Evolutionary conservation across 148 eudicot genomes (phyloP).

Genomic region (Heliosperma pusillum): DNA sequence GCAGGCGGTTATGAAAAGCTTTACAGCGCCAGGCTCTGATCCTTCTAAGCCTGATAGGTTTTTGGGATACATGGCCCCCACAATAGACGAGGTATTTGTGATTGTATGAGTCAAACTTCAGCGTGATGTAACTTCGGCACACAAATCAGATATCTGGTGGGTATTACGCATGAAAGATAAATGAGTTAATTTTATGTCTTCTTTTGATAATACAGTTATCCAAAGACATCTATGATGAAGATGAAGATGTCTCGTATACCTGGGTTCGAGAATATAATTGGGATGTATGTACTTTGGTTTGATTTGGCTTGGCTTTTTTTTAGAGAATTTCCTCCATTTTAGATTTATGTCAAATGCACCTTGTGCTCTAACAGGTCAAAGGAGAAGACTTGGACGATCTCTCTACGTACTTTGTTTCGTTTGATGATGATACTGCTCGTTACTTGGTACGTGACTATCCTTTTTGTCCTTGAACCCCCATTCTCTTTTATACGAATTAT

Average conservation of each 20-base stretch:
- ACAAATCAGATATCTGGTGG: neutral
- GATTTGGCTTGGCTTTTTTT: neutral
- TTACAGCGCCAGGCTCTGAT: constrained; percentile 52
- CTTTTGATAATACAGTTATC: constrained; percentile 55
- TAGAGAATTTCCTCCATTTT: neutral
- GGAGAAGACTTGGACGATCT: constrained; percentile 89
- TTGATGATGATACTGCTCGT: constrained; percentile 75
- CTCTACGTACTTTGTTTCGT: constrained; percentile 75
- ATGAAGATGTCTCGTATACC: constrained; percentile 75
- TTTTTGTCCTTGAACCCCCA: neutral
- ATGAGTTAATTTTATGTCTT: neutral
- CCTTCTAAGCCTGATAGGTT: constrained; percentile 66
- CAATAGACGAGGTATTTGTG: constrained; percentile 62
- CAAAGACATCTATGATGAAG: constrained; percentile 79
- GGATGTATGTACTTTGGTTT: constrained; percentile 61
- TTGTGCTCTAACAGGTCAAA: constrained; percentile 51
- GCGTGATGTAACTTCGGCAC: neutral
- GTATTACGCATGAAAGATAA: neutral
- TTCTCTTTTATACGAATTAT: neutral
- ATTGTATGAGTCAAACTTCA: neutral
- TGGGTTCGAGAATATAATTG: constrained; percentile 98
- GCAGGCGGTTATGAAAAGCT: constrained; percentile 96
- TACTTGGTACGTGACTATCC: constrained; percentile 49
- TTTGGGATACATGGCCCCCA: constrained; percentile 90
- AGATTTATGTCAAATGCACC: neutral